These are phyloP conservation scores for Colletotrichum tabaci DNA, from an alignment of 2,329 filamentous ascomycete genomes.

Conservation along the genomic window DNA sequence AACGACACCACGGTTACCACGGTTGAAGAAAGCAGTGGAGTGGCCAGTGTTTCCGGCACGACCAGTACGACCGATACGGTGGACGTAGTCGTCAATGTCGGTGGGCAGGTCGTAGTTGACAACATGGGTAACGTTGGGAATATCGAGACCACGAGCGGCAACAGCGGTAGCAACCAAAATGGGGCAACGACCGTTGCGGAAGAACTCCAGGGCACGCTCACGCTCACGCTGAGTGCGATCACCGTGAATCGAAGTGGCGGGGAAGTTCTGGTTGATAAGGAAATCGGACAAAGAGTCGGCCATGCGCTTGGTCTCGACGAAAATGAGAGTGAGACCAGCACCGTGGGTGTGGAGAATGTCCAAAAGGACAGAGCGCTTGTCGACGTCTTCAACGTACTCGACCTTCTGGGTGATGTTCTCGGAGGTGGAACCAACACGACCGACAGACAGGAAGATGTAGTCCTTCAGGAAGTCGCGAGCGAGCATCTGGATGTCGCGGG, in stretches of 20 bases:
- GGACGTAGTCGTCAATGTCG: conserved; percentile 98
- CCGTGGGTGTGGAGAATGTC: conserved; percentile 97
- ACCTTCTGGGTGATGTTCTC: conserved; percentile 99
- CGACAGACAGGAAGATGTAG: conserved; percentile 98
- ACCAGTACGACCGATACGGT: conserved; percentile 99
- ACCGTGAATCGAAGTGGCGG: conserved; percentile 97
- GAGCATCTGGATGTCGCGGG: conserved; percentile 98
- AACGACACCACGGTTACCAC: conserved; percentile 97
- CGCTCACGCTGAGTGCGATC: conserved; percentile 99
- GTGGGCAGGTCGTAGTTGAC: conserved; percentile 99
- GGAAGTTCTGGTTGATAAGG: conserved; percentile 98
- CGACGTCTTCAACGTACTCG: conserved; percentile 95
- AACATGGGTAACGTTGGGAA: conserved; percentile 96
- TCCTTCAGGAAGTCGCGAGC: conserved; percentile 99
- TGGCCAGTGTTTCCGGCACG: conserved; percentile 99
- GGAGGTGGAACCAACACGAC: conserved; percentile 98
- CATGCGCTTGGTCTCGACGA: conserved; percentile 99
- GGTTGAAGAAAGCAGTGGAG: conserved; percentile 99
- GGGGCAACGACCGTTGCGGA: conserved; percentile 94
- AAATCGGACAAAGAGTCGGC: conserved; percentile 98
- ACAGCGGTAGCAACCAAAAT: conserved; percentile 98
- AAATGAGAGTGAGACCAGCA: conserved; percentile 92
- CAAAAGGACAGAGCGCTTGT: conserved; percentile 97
- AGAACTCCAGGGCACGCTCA: conserved; percentile 97
- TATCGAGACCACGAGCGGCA: conserved; percentile 91